phyloP scores from a whole-genome alignment of 2,329 filamentous ascomycete genomes.

The Plenodomus tracheiphilus region DNA sequence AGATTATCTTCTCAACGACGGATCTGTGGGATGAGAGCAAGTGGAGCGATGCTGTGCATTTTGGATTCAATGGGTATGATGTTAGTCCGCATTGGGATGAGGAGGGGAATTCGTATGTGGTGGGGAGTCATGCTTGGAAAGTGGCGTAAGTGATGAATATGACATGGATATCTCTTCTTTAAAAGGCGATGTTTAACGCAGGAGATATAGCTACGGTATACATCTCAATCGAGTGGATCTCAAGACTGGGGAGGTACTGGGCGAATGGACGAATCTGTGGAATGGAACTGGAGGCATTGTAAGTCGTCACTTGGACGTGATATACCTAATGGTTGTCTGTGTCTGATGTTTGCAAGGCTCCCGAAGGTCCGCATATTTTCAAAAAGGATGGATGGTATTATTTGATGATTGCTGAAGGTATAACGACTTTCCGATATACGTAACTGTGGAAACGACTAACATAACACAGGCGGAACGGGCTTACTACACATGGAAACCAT shows the following conservation, averaged over 20 bases:
- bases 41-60: slow-evolving; percentile 56
- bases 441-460: background rate
- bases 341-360: too few species aligned
- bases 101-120: slow-evolving; percentile 57
- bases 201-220: slow-evolving; percentile 28
- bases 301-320: background rate
- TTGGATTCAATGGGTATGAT: slow-evolving; percentile 57
- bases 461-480: slow-evolving; percentile 35
- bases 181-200: too few species aligned
- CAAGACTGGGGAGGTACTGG: slow-evolving; percentile 28
- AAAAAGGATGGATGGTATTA: slow-evolving; percentile 43
- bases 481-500: slow-evolving; percentile 44
- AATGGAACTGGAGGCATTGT: slow-evolving; percentile 41
- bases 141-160: slow-evolving; percentile 3
- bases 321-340: too few species aligned
- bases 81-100: slow-evolving; percentile 60
- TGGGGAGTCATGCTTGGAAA: slow-evolving; percentile 33
- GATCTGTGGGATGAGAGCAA: slow-evolving; percentile 49
- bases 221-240: slow-evolving; percentile 36
- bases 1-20: slow-evolving; percentile 51
- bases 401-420: slow-evolving; percentile 38
- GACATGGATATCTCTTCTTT: too few species aligned
- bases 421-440: slow-evolving; percentile 30
- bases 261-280: slow-evolving; percentile 34
- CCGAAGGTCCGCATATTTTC: slow-evolving; percentile 45